Percentiles rank a stretch among this genome's conserved stretches.
phyloP scores from a whole-genome alignment of 345 rosid genomes.

The Theobroma cacao region DNA sequence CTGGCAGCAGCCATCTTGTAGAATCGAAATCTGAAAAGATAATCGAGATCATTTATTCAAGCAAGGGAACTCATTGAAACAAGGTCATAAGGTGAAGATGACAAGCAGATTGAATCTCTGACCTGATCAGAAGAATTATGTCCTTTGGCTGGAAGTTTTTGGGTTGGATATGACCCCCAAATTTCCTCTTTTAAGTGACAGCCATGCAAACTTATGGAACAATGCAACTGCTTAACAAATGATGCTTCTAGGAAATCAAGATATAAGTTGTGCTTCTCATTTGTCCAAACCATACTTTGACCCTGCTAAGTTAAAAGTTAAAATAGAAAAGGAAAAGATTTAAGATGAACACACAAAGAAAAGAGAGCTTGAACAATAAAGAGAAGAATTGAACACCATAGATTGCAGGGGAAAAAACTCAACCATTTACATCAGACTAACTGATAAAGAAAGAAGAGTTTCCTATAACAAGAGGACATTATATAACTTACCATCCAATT shows the following conservation, averaged over 20 bases:
- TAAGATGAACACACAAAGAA: background rate
- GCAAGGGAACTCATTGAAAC: background rate
- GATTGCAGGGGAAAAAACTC: background rate
- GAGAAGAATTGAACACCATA: background rate
- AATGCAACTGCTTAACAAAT: conserved; percentile 59
- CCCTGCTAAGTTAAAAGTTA: conserved; percentile 33
- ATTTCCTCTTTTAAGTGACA: conserved; percentile 15
- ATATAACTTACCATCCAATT: conserved; percentile 1
- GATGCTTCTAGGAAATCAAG: conserved; percentile 61
- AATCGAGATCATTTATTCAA: background rate
- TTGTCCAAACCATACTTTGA: conserved; percentile 52
- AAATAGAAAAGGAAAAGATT: background rate
- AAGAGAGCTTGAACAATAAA: background rate
- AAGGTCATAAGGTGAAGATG: background rate
- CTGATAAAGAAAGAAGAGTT: background rate
- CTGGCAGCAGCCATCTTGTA: conserved; percentile 39
- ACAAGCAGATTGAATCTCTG: conserved; percentile 17
- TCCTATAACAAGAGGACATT: background rate
- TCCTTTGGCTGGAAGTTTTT: conserved; percentile 18
- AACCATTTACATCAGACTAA: background rate
- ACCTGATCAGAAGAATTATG: conserved; percentile 47
- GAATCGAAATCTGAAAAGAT: conserved; percentile 40
- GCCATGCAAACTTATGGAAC: conserved; percentile 26
- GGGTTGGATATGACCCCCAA: conserved; percentile 21
- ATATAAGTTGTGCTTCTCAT: conserved; percentile 66